Conservation (phyloP, 1,139 yeast species). For the Lodderomyces jiufengensis region DNA sequence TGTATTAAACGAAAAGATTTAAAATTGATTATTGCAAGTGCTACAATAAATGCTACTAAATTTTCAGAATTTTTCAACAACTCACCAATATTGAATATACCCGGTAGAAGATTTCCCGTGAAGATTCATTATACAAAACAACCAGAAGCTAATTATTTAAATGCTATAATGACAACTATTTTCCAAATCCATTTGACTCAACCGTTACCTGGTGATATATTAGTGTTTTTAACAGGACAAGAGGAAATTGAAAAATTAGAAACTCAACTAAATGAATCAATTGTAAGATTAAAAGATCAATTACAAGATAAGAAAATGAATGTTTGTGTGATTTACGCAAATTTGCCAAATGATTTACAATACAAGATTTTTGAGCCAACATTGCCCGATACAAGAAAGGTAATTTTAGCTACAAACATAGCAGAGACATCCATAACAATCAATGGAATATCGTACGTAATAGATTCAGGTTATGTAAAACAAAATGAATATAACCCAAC, state of each 20-base stretch:
- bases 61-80: constrained; percentile 74
- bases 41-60: constrained; percentile 87
- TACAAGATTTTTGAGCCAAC: constrained; percentile 83
- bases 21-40: constrained; percentile 79
- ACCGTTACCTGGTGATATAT: constrained; percentile 71
- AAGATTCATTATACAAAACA: constrained; percentile 80
- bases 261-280: constrained; percentile 64
- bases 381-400: constrained; percentile 74
- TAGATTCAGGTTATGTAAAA: constrained; percentile 92
- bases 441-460: constrained; percentile 83
- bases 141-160: constrained; percentile 87
- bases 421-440: constrained; percentile 97
- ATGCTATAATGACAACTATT: constrained; percentile 84
- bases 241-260: constrained; percentile 88
- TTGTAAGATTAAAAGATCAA: constrained; percentile 57
- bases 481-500: constrained; percentile 78
- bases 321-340: constrained; percentile 89
- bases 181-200: constrained; percentile 72
- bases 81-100: constrained; percentile 84
- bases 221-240: constrained; percentile 90
- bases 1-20: constrained; percentile 62
- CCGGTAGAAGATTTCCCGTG: constrained; percentile 89
- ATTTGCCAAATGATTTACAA: constrained; percentile 81
- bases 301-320: constrained; percentile 53
- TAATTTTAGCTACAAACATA: constrained; percentile 90